Base-by-base conservation (phyloP, 352 stramenopile genomes). In the Plasmopara muralis region DNA sequence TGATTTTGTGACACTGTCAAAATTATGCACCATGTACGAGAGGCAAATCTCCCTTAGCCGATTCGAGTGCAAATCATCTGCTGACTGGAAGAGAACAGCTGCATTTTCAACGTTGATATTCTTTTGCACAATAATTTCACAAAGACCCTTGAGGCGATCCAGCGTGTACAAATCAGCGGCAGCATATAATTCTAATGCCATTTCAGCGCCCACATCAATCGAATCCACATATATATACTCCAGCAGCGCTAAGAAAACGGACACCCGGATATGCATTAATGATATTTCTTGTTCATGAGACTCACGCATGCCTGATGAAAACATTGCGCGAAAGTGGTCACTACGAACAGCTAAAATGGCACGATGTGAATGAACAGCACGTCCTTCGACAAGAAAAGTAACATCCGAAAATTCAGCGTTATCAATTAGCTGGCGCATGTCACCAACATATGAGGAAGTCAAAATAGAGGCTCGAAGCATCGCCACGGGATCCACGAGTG, bases 211-310 rank as follows among this genome's bases (percentile, higher is more conserved):
- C 31, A 97, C 85, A 60, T 95, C 87, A 31, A 98, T 89, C n/a
- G 82, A 80, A 63, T 98, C 95, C 13, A 95, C 95, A 68, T 98
- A 98, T 61, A 98, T 85, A 83, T 97, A 98, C 69, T 98, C 89
- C 55, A 98, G 66, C 51, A 98, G 74, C 37, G 95, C 70, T 18
- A 98, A 63, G 69, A 98, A 98, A 5, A 98, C 93, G 0, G 83
- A 74, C 29, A 90, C 68, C 18, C 87, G 85, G 45, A 95, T 96
- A 55, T 96, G 88, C 43, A 79, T 73, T 41, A 98, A 77, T 6
- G 72, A 60, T 34, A 98, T 93, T 52, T 95, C 83, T 43, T 74
- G 66, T 42, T 95, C 87, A 30, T 83, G 83, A 38, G 71, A 88
- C 43, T 96, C 84, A 10, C 83, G 85, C 92, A 98, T 98, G 5